Base-by-base conservation (phyloP, 768 basidiomycete species). In the Suillus placidus region DNA sequence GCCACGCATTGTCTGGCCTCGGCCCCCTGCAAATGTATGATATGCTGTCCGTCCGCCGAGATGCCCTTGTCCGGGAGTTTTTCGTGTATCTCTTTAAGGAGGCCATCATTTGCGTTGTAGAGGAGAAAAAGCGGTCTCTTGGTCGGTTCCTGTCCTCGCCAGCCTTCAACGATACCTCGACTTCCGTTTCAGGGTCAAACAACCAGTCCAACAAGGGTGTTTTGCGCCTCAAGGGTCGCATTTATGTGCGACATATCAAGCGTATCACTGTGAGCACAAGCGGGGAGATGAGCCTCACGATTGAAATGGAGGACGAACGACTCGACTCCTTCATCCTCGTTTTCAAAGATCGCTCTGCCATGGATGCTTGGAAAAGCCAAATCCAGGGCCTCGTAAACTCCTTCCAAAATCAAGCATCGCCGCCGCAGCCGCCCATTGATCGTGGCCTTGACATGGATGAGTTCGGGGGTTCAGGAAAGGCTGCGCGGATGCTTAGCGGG, bases 1-100 rank as follows among this genome's bases (percentile, higher is more conserved):
- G 94, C 0, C 95, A 95, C 72, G 92, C 93, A 3, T 83, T 94
- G n/a, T 87, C 92, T 3, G 92, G 92, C 61, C 88, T 98, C 32
- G 97, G 97, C 8, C 85, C 88, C 1, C 82, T 97, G 54, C 92
- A 92, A 70, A 94, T 97, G 87, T 97, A 94, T 76, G 97, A 97
- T 78, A 83, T 95, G 55, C 80, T 99, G 34, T 89, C 88, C 58
- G 95, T 98, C 51, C 87, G 95, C 60, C 88, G 96, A 58, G 97
- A 97, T 69, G 81, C 89, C 12, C 90, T 94, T 66, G 90, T 96
- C 23, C 88, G 95, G 63, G 96, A 97, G 76, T 98, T 98, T 78
- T 93, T 90, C 74, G 94, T 97, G 66, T 98, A 99, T 80, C 86
- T 99, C 34, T 99, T 98, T 87, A 91, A 91, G 73, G 95, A 98